Conservation (phyloP, 495 filamentous ascomycete species). For the Xylaria cubensis region DNA sequence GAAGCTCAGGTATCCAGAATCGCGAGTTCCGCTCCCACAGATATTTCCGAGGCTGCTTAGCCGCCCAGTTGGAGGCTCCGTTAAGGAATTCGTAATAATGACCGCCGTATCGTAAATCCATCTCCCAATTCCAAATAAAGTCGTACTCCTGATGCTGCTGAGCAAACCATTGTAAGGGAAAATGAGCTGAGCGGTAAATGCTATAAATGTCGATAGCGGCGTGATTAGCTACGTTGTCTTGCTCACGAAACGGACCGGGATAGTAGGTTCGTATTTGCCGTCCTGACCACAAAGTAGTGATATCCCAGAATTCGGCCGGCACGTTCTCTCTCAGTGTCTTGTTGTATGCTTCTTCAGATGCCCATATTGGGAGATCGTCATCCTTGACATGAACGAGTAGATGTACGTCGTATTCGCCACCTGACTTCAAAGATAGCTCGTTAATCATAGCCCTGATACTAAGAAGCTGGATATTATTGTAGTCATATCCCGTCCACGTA, state of each 20-base stretch:
- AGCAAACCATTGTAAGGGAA: constrained; percentile 63
- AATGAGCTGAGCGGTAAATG: constrained; percentile 42
- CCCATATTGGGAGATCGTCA: constrained; percentile 58
- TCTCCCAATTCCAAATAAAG: constrained; percentile 68
- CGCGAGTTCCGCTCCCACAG: constrained; percentile 56
- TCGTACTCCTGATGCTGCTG: constrained; percentile 65
- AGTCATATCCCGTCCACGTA: constrained; percentile 52
- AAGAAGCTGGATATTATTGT: constrained; percentile 48
- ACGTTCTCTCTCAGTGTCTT: constrained; percentile 57
- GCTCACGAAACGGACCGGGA: constrained; percentile 44
- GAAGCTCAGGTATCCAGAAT: constrained; percentile 54
- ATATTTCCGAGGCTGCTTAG: constrained; percentile 60
- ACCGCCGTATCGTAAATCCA: constrained; percentile 64
- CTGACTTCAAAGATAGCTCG: constrained; percentile 60
- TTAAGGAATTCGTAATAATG: constrained; percentile 63
- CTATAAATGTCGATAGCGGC: constrained; percentile 49
- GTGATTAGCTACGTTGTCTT: constrained; percentile 53
- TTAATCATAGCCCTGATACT: constrained; percentile 63
- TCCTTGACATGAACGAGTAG: constrained; percentile 66
- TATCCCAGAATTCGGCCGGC: constrained; percentile 61
- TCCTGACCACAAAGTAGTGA: constrained; percentile 63
- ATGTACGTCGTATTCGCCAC: constrained; percentile 65
- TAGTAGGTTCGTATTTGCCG: constrained; percentile 50
- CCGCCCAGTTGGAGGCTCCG: constrained; percentile 54
- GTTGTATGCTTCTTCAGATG: constrained; percentile 55